phyloP scores from a whole-genome alignment of 2,329 filamentous ascomycete genomes.

The Lachnellula willkommii region DNA sequence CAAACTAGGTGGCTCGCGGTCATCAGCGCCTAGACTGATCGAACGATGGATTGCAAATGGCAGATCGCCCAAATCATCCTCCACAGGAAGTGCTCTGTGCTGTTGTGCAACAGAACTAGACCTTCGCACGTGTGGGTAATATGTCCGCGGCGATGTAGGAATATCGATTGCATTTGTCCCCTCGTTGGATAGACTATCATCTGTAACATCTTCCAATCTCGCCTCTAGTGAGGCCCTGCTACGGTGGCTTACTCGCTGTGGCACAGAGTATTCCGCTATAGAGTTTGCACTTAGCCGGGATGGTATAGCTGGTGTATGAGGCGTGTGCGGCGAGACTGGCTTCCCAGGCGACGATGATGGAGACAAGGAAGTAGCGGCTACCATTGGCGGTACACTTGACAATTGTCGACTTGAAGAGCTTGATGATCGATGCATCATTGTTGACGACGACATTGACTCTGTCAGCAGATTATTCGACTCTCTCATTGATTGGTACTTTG shows the following conservation, averaged over 20 bases:
- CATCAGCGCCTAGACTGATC: slow-evolving; percentile 61
- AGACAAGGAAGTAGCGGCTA: slow-evolving; percentile 68
- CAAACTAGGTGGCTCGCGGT: slow-evolving; percentile 59
- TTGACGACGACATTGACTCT: slow-evolving; percentile 88
- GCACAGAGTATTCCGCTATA: slow-evolving; percentile 60
- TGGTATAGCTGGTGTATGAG: slow-evolving; percentile 88
- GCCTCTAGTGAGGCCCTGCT: slow-evolving; percentile 20
- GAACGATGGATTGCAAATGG: slow-evolving; percentile 59
- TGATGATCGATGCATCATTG: slow-evolving; percentile 76
- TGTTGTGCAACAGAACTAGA: slow-evolving; percentile 66
- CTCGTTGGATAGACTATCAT: slow-evolving; percentile 35
- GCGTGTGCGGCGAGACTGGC: slow-evolving; percentile 81
- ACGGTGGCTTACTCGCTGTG: slow-evolving; percentile 20
- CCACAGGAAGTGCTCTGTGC: slow-evolving; percentile 47
- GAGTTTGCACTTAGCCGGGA: slow-evolving; percentile 90
- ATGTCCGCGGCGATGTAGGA: slow-evolving; percentile 60
- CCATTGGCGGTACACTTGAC: slow-evolving; percentile 60
- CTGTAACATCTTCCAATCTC: slow-evolving; percentile 22
- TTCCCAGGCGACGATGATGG: slow-evolving; percentile 86
- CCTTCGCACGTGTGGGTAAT: slow-evolving; percentile 50
- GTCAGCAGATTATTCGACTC: slow-evolving; percentile 85
- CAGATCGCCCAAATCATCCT: slow-evolving; percentile 55
- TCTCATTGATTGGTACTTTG: slow-evolving; percentile 80
- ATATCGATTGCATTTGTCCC: slow-evolving; percentile 67
- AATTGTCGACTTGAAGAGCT: slow-evolving; percentile 62